Base-by-base conservation (phyloP, 345 rosid species). In the Boechera retrofracta region DNA sequence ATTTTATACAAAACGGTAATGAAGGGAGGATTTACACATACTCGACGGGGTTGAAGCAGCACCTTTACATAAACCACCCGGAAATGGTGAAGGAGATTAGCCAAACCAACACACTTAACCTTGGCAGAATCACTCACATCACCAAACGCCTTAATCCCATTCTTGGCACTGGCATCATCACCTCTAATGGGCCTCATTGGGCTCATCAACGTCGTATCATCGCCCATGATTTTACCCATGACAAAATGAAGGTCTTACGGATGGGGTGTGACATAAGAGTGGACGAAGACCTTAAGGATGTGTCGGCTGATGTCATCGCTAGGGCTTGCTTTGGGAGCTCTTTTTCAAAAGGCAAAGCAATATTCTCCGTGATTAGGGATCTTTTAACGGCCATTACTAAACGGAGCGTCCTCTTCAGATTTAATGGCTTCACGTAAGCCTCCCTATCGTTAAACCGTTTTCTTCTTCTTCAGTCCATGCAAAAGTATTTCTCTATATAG, bases 21-120 rank as follows among this genome's bases (percentile, higher is more conserved):
- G 71, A 77, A 91, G 97, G 97, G 74, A 58, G 76, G 38, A 36
- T 91, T 48, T 91, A 80, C 79, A 86, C 87, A n/a, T 89, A 87
- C 67, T 86, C 93, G 7, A 87, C 88, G 16, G 93, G 94, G 71
- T 31, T 70, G n/a, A 81, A 77, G 77, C 94, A 89, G 31, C 92
- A 89, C 55, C 13, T 91, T 60, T 89, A 86, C 31, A 75, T 89
- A 57, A 89, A 85, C 51, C 67, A 89, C 32, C 84, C 91, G 2
- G 91, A 85, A 75, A 41, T 86, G 3, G 88, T 89, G 62, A 89
- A 86, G 80, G 94, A 89, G 64, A 69, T 89, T 81, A 87, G 85
- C 71, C 87, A 82, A 64, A 75, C 77, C 33, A 80, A 53, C 7
- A 73, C 85, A 13, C 69, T 89, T 82, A 76, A 75, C 18, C 76